These are phyloP conservation scores for Alternaria novae-zelandiae DNA, from an alignment of 2,329 filamentous ascomycete species.

Conservation along the genomic window DNA sequence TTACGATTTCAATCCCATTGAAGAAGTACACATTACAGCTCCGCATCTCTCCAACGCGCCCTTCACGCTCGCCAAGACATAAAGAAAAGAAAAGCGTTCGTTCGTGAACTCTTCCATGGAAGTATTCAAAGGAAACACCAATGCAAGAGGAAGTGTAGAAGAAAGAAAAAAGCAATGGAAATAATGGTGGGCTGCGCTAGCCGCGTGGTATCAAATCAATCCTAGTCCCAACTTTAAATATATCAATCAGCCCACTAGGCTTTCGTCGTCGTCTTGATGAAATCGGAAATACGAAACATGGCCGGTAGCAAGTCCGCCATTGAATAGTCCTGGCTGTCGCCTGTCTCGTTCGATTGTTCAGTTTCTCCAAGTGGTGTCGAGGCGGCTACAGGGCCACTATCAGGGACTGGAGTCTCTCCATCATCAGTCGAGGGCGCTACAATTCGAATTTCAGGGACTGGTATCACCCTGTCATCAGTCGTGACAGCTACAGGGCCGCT, in stretches of 20 bases:
- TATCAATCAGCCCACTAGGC: not conserved
- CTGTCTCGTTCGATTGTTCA: not conserved
- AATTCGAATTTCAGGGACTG: not conserved
- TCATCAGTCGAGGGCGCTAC: not conserved
- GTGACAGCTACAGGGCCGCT: not conserved
- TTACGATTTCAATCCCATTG: not conserved
- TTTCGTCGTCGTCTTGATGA: not conserved
- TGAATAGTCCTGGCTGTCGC: not conserved
- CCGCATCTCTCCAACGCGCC: not conserved
- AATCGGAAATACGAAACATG: not conserved
- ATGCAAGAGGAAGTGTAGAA: slow-evolving; percentile 1
- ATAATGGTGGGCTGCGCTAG: slow-evolving; percentile 11
- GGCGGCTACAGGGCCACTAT: not conserved
- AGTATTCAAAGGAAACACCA: not conserved
- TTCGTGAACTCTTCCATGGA: not conserved
- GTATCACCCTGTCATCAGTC: not conserved
- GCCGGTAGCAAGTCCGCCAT: not conserved
- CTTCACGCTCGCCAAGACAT: not conserved
- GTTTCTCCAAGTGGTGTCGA: not conserved
- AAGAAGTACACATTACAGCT: not conserved
- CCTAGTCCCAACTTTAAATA: not conserved
- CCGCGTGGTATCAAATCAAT: slow-evolving; percentile 16
- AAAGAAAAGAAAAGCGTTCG: not conserved
- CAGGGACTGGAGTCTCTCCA: not conserved
- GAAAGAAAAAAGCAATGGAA: slow-evolving; percentile 1